phyloP scores from a whole-genome alignment of 192 early-diverging fungal genomes.

The Paraglomus brasilianum region DNA sequence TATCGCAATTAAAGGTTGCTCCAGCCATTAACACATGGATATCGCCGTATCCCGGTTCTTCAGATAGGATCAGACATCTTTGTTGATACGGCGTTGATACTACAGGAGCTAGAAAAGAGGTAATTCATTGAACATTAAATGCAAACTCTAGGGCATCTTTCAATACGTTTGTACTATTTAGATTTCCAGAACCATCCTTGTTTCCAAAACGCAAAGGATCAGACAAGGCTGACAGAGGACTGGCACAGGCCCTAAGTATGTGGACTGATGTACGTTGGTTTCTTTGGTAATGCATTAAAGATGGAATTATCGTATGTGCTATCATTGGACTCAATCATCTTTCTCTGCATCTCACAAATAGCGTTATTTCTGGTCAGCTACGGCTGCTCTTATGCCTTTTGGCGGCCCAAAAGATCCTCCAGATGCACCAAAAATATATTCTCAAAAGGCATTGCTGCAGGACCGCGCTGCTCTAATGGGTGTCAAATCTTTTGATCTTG shows the following conservation, averaged over 20 bases:
- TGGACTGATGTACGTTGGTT: conserved; percentile 40
- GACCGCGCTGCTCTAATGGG: conserved; percentile 34
- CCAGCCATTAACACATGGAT: conserved; percentile 42
- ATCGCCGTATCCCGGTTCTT: conserved; percentile 48
- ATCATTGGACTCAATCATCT: not conserved
- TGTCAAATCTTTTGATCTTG: conserved; percentile 18
- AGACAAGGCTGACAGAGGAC: conserved; percentile 20
- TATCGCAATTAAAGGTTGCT: conserved; percentile 27
- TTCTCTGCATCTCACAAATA: not conserved
- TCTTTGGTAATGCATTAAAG: not conserved
- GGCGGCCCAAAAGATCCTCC: not conserved
- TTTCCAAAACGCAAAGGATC: conserved; percentile 29
- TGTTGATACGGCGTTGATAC: conserved; percentile 40
- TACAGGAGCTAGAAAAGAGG: conserved; percentile 42
- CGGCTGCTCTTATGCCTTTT: not conserved
- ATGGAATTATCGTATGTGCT: too few relatives aligned
- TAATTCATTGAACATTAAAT: conserved; percentile 15
- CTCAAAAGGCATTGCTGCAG: conserved; percentile 25
- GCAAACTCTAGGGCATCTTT: not conserved
- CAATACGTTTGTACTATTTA: not conserved
- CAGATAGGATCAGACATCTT: conserved; percentile 49
- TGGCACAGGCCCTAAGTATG: conserved; percentile 20
- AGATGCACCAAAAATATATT: conserved; percentile 30
- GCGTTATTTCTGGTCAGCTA: not conserved
- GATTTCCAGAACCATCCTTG: conserved; percentile 25